Percentiles rank a stretch among this genome's conserved stretches.
phyloP scores from a whole-genome alignment of 352 stramenopile species.

The Peronospora farinosa region DNA sequence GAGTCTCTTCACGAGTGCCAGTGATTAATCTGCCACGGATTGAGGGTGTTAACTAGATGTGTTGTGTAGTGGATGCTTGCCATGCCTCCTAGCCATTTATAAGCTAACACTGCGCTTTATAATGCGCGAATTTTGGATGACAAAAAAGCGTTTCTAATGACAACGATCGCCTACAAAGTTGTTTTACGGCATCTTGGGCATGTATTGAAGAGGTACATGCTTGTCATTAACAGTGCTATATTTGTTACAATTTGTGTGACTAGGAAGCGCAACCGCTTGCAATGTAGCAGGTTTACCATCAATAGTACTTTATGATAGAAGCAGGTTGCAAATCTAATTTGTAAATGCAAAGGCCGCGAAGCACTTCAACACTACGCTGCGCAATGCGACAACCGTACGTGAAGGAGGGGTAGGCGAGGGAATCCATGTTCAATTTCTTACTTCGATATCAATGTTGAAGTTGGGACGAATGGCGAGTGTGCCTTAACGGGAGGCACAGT shows the following conservation, averaged over 20 bases:
- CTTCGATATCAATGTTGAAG: conserved; percentile 11
- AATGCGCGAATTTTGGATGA: conserved; percentile 9
- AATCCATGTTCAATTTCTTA: conserved; percentile 4
- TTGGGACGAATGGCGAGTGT: conserved; percentile 11
- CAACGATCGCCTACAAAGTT: background rate
- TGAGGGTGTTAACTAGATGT: conserved; percentile 52
- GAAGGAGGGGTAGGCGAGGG: conserved; percentile 16
- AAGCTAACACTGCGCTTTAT: conserved; percentile 9
- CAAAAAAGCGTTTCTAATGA: background rate
- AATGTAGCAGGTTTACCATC: too few relatives aligned
- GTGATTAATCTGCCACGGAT: conserved; percentile 52
- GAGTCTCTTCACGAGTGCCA: conserved; percentile 50
- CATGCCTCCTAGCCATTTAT: conserved; percentile 9
- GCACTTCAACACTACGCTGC: conserved; percentile 7
- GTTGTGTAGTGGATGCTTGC: background rate
- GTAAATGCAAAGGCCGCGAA: background rate
- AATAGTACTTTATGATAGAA: background rate
- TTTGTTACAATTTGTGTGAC: too few relatives aligned
- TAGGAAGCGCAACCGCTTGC: too few relatives aligned
- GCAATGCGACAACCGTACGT: conserved; percentile 9
- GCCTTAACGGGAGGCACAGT: conserved; percentile 3
- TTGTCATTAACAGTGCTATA: background rate
- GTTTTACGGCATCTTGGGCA: background rate
- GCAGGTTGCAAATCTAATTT: conserved; percentile 4
- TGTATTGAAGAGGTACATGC: background rate